Conservation (phyloP, 2,329 filamentous ascomycete species). For the Epichloe uncinata region DNA sequence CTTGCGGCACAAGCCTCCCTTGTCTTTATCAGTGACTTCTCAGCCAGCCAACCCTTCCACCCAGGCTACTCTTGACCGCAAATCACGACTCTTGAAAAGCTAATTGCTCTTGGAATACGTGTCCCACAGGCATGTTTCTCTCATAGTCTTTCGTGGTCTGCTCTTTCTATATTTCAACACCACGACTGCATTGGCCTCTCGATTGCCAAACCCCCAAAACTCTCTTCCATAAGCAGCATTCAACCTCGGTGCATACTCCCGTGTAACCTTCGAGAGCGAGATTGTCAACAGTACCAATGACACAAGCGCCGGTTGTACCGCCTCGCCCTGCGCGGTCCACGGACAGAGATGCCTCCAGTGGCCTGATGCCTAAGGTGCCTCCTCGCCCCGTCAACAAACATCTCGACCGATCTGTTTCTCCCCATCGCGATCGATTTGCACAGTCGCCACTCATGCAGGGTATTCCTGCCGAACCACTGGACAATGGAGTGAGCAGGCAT, state of each 20-base stretch:
- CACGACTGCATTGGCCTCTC: not conserved
- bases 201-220: not conserved
- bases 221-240: too few relatives aligned
- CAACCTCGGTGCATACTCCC: not conserved
- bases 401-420: conserved; percentile 63
- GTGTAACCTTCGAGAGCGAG: not conserved
- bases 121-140: not conserved
- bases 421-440: conserved; percentile 64
- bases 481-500: conserved; percentile 22
- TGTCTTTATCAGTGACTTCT: conserved; percentile 4
- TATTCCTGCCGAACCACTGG: conserved; percentile 32
- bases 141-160: not conserved
- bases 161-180: not conserved
- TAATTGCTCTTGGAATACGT: not conserved
- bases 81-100: not conserved
- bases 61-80: not conserved
- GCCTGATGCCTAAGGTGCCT: conserved; percentile 54
- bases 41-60: not conserved
- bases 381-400: conserved; percentile 62
- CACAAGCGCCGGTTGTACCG: conserved; percentile 38
- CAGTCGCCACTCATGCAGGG: conserved; percentile 75
- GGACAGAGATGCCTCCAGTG: conserved; percentile 28
- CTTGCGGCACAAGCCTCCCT: conserved; percentile 1
- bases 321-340: conserved; percentile 40
- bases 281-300: conserved; percentile 39